Percentiles rank a stretch among this genome's conserved stretches.
Evolutionary conservation across 768 basidiomycete genomes (phyloP).

Genomic region (Boletellus sp.): DNA sequence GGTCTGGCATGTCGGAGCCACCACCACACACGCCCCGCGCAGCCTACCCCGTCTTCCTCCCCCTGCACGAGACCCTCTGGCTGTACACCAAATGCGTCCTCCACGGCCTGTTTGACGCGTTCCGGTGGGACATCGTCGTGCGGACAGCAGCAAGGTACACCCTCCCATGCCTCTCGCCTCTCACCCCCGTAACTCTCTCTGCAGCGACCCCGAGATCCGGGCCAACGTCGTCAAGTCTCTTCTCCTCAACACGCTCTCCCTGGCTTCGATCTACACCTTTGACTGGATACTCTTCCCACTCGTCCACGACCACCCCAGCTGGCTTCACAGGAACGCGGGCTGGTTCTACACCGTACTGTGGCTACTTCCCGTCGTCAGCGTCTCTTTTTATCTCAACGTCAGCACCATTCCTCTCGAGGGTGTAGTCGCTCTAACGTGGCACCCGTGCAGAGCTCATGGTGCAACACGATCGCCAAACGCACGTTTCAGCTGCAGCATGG

Average conservation of each 20-base stretch:
- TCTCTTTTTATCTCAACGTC: constrained; percentile 81
- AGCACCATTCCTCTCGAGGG: constrained; percentile 27
- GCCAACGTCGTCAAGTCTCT: constrained; percentile 72
- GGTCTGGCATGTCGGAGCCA: constrained; percentile 24
- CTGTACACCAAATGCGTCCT: constrained; percentile 60
- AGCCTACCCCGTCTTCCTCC: constrained; percentile 67
- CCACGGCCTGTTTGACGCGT: constrained; percentile 65
- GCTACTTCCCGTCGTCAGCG: constrained; percentile 72
- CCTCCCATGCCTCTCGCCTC: constrained; percentile 5
- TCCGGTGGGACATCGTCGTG: constrained; percentile 66
- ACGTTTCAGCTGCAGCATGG: constrained; percentile 73
- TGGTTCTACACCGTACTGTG: constrained; percentile 77
- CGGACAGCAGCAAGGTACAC: constrained; percentile 55
- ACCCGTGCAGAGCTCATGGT: constrained; percentile 65
- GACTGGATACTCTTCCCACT: constrained; percentile 69
- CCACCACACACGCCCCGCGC: constrained; percentile 38
- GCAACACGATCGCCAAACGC: constrained; percentile 69
- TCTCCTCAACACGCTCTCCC: constrained; percentile 65
- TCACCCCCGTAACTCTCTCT: constrained; percentile 5
- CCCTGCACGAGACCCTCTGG: constrained; percentile 53
- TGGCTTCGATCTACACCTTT: constrained; percentile 73
- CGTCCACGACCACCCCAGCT: constrained; percentile 56
- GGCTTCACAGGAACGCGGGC: constrained; percentile 69
- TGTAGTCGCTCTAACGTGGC: constrained; percentile 11
- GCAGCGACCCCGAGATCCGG: constrained; percentile 74